Evolutionary conservation across 345 rosid species (phyloP).

Genomic region (Boechera divaricarpa): DNA sequence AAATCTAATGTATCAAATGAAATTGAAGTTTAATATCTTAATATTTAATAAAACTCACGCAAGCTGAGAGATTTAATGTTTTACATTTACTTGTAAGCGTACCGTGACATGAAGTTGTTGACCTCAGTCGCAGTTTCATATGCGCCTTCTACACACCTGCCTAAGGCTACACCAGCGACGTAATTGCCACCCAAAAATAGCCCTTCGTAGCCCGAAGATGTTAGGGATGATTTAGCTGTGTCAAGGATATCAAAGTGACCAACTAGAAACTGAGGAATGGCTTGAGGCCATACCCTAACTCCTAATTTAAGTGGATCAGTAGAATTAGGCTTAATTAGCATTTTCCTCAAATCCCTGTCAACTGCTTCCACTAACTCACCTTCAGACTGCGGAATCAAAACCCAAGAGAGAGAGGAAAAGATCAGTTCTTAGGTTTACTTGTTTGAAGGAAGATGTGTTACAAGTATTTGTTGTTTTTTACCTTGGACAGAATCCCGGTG

Average conservation of each 20-base stretch:
- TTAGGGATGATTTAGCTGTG: conserved; percentile 62
- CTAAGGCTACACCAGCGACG: conserved; percentile 88
- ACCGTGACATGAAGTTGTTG: conserved; percentile 61
- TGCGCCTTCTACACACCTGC: conserved; percentile 86
- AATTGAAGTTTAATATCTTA: conserved; percentile 9
- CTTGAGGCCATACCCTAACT: conserved; percentile 87
- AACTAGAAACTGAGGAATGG: conserved; percentile 90
- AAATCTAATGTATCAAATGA: conserved; percentile 6
- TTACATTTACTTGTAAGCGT: conserved; percentile 51
- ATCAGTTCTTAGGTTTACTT: conserved; percentile 8
- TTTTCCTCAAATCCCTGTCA: conserved; percentile 86
- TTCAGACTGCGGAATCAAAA: conserved; percentile 50
- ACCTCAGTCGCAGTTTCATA: conserved; percentile 79
- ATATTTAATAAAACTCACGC: conserved; percentile 20
- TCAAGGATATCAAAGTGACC: conserved; percentile 83
- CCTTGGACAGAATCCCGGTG: conserved; percentile 82
- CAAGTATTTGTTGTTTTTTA: conserved; percentile 25
- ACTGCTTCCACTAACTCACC: conserved; percentile 84
- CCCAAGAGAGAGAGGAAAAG: not conserved
- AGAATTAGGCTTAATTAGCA: conserved; percentile 79
- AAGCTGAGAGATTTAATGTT: conserved; percentile 31
- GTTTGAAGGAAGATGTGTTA: not conserved
- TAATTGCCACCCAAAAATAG: conserved; percentile 82
- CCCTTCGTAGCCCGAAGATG: conserved; percentile 62
- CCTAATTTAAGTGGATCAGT: conserved; percentile 76